A percentile compares a stretch with the other conserved stretches of the same genome.
phyloP scores from a whole-genome alignment of 805 yeast species.

The Spathaspora boniae region DNA sequence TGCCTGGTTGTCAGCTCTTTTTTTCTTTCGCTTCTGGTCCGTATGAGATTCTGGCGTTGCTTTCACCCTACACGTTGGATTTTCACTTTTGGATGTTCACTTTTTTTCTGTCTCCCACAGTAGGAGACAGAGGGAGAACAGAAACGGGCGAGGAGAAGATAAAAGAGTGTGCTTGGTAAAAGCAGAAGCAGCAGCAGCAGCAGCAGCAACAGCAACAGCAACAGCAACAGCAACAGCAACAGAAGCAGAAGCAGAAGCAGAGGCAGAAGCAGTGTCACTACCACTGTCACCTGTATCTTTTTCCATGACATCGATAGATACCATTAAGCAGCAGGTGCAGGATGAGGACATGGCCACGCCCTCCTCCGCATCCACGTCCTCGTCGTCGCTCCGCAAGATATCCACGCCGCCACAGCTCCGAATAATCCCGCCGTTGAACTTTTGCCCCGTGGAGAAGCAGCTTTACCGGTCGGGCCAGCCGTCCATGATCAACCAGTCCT shows the following conservation, averaged over 20 bases:
- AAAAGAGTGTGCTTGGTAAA: too few species aligned
- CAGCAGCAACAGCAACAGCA: neutral
- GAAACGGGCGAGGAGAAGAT: too few species aligned
- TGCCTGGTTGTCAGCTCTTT: neutral
- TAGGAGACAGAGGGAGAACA: too few species aligned
- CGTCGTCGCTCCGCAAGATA: slow-evolving; percentile 15
- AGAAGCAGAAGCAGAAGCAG: neutral
- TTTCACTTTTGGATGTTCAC: too few species aligned
- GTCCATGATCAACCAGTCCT: slow-evolving; percentile 86
- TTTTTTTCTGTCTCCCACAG: too few species aligned
- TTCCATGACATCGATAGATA: neutral
- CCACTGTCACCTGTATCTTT: too few species aligned
- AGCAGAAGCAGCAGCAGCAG: neutral
- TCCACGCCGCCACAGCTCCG: slow-evolving; percentile 56
- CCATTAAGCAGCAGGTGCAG: too few species aligned
- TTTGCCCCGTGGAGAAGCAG: slow-evolving; percentile 88
- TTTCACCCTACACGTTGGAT: neutral
- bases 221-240: neutral
- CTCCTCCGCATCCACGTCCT: too few species aligned
- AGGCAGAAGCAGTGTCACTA: too few species aligned
- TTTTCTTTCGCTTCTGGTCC: too few species aligned
- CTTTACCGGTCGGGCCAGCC: slow-evolving; percentile 94
- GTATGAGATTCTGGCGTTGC: neutral
- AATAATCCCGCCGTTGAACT: slow-evolving; percentile 90
- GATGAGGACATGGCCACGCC: too few species aligned